Base-by-base conservation (phyloP, 768 basidiomycete species). In the Candolleomyces aberdarensis region DNA sequence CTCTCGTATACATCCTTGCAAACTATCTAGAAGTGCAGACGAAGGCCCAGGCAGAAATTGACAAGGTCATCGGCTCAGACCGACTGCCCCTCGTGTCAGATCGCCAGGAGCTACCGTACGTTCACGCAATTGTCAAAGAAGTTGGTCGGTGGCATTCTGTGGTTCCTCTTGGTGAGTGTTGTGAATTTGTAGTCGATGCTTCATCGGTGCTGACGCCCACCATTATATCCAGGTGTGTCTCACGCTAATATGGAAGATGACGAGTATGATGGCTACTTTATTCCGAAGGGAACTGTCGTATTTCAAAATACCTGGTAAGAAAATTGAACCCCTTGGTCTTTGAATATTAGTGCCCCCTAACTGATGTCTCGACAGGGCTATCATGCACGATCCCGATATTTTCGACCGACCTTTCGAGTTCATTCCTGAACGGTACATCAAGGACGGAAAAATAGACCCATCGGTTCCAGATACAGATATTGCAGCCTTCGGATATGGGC, bases 241-340 rank as follows among this genome's bases (percentile, higher is more conserved):
- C 76, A 76, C 47, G 66, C 68, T 17, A 65, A 63, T 3, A 65
- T 68, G 15, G 63, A 74, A 39, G 76, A 78, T 56, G 79, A 79
- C 56, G 61, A 74, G 14, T 80, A 80, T 61, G 65, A 75, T 19
- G 74, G 73, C 11, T 70, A 71, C 56, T 63, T 71, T 41, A 79
- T 80, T 31, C 74, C 79, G 9, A 72, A 74, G 63, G 80, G 77
- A 31, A 72, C 78, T 7, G 68, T 76, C 53, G 66, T 80, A 56
- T 67, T 80, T 20, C 70, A 70, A 1, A 80, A 80, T 62, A 71
- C 71, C 17, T 77, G 74, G 79, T 78, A 57, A 26, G 64, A 47
- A 9, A 13, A 2, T 36, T 36, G 11, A 8, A 26, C 1, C 1
- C 43, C 43, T 44, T 10, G 15, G 10, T 44, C 26, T 40, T 58